Evolutionary conservation across 1,284 basidiomycete species (phyloP).

Genomic region (Tilletia caries): DNA sequence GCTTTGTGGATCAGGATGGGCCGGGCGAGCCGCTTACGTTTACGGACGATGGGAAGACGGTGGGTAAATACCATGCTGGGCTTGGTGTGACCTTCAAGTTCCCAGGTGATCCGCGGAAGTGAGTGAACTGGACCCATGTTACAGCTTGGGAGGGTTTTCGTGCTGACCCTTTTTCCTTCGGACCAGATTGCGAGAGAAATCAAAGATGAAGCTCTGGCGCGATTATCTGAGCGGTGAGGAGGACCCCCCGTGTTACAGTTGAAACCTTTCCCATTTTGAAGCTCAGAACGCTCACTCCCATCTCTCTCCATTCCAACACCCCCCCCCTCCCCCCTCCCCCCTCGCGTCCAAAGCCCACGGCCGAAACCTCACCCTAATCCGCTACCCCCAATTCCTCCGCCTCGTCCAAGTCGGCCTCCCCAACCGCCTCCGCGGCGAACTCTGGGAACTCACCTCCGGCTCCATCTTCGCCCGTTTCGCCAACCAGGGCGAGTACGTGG

Average conservation of each 20-base stretch:
- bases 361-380: slow-evolving; percentile 82
- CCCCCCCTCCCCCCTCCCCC: too few relatives aligned
- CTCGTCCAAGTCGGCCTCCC: slow-evolving; percentile 96
- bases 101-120: slow-evolving; percentile 52
- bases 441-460: slow-evolving; percentile 97
- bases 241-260: too few relatives aligned
- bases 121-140: neutral
- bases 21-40: slow-evolving; percentile 79
- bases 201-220: slow-evolving; percentile 95
- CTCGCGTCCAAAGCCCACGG: slow-evolving; percentile 65
- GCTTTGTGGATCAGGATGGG: neutral
- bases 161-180: neutral
- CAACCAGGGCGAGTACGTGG: slow-evolving; percentile 80
- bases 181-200: slow-evolving; percentile 70
- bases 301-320: too few relatives aligned
- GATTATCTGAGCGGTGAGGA: slow-evolving; percentile 61
- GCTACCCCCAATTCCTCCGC: slow-evolving; percentile 93
- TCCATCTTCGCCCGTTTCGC: slow-evolving; percentile 82
- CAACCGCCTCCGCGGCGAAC: slow-evolving; percentile 88
- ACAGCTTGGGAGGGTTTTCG: neutral
- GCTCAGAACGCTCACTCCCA: too few relatives aligned
- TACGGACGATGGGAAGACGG: slow-evolving; percentile 90
- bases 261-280: too few relatives aligned
- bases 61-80: slow-evolving; percentile 35
- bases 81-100: slow-evolving; percentile 51